Percentiles rank a stretch among this genome's conserved stretches.
These are phyloP conservation scores for Starmera quercuum DNA, from an alignment of 805 yeast genomes.

Conservation along the genomic window DNA sequence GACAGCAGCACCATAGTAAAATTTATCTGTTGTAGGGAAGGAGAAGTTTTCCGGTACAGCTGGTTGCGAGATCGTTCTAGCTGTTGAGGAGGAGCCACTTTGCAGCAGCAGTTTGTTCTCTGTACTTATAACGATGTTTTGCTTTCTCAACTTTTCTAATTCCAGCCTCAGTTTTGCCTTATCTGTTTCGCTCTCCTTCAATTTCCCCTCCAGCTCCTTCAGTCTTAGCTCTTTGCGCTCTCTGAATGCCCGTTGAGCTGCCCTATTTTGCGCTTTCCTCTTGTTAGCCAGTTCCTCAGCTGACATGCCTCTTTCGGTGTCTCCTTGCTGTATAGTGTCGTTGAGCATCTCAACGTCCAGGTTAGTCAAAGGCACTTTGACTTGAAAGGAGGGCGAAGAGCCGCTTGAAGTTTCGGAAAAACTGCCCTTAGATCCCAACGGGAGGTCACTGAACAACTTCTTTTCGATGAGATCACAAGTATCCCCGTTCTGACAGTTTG, in stretches of 20 bases:
- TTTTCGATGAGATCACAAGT: too few relatives aligned
- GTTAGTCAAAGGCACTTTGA: constrained; percentile 5
- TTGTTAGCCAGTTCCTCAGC: constrained; percentile 40
- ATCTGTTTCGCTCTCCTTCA: constrained; percentile 50
- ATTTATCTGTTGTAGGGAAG: constrained; percentile 23
- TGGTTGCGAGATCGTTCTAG: constrained; percentile 8
- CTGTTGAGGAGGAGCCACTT: constrained; percentile 9
- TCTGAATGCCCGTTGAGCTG: constrained; percentile 83
- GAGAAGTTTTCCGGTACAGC: constrained; percentile 12
- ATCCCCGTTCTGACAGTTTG: too few relatives aligned
- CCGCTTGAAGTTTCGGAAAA: constrained; percentile 10
- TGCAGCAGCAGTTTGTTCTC: constrained; percentile 54
- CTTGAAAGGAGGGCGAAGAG: constrained; percentile 11
- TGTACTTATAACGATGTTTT: constrained; percentile 47
- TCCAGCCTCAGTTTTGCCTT: constrained; percentile 38
- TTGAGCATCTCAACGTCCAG: constrained; percentile 6
- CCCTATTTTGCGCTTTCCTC: constrained; percentile 74
- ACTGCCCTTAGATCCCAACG: too few relatives aligned
- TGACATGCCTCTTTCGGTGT: constrained; percentile 2
- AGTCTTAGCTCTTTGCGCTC: constrained; percentile 71
- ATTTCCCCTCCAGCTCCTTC: constrained; percentile 56
- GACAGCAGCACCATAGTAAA: constrained; percentile 13
- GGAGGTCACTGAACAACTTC: too few relatives aligned
- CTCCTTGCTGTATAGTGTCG: not conserved
- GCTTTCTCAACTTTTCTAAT: constrained; percentile 43